A percentile compares a stretch with the other conserved stretches of the same genome.
Conservation (phyloP, 2,329 filamentous ascomycete genomes). For the Phaeosphaeriaceae sp. region DNA sequence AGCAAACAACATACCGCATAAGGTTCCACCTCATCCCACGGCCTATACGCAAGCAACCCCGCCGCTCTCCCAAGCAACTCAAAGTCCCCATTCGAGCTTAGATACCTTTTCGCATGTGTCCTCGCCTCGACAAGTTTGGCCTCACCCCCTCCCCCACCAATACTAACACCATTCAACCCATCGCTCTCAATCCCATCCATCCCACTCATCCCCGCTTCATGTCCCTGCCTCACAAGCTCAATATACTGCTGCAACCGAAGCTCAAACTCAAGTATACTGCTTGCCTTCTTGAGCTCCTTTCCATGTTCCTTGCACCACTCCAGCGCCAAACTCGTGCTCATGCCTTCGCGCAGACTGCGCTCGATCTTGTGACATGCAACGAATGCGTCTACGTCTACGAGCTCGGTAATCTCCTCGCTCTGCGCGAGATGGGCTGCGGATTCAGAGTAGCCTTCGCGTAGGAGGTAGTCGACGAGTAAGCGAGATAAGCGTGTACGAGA, state of each 20-base stretch:
- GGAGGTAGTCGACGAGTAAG: slow-evolving; percentile 88
- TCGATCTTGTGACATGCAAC: slow-evolving; percentile 80
- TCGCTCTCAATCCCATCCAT: slow-evolving; percentile 31
- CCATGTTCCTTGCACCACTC: slow-evolving; percentile 95
- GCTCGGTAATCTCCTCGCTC: slow-evolving; percentile 75
- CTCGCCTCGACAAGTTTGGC: slow-evolving; percentile 77
- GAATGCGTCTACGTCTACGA: slow-evolving; percentile 91
- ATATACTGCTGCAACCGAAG: slow-evolving; percentile 94
- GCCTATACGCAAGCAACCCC: slow-evolving; percentile 78
- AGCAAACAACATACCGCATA: slow-evolving; percentile 60
- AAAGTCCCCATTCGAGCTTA: slow-evolving; percentile 71
- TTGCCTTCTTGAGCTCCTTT: slow-evolving; percentile 86
- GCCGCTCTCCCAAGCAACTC: slow-evolving; percentile 76
- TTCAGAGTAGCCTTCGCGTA: slow-evolving; percentile 80
- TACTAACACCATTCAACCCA: slow-evolving; percentile 71
- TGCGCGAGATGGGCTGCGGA: slow-evolving; percentile 77
- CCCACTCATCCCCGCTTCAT: slow-evolving; percentile 35
- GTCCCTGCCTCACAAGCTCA: slow-evolving; percentile 75
- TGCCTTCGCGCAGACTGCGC: slow-evolving; percentile 67
- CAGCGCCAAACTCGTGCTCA: slow-evolving; percentile 78
- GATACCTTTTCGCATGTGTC: slow-evolving; percentile 79
- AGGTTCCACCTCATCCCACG: slow-evolving; percentile 64
- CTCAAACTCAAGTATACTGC: slow-evolving; percentile 90
- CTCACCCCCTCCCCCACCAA: slow-evolving; percentile 37
- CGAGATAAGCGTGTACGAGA: slow-evolving; percentile 80